Conservation (phyloP, 73 alveolate species). For the Uronychia setigera region DNA sequence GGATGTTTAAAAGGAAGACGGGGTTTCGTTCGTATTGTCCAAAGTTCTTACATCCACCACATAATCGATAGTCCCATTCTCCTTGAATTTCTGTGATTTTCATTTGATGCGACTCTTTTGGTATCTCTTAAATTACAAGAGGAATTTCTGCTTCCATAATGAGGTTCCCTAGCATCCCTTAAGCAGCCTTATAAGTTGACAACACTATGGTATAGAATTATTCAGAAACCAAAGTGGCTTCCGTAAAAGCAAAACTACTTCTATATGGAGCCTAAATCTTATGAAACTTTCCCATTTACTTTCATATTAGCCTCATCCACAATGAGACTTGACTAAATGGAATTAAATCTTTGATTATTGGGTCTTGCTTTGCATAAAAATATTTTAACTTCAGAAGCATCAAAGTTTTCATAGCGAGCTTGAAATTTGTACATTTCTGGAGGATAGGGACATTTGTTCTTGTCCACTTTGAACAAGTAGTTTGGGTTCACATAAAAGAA, state of each 20-base stretch:
- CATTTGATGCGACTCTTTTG: conserved; percentile 23
- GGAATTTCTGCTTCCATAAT: conserved; percentile 42
- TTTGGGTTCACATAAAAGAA: conserved; percentile 51
- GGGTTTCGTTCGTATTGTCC: conserved; percentile 47
- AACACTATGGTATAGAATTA: conserved; percentile 31
- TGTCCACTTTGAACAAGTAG: conserved; percentile 20
- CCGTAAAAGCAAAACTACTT: conserved; percentile 3
- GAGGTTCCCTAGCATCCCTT: conserved; percentile 27
- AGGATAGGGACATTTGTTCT: conserved; percentile 5
- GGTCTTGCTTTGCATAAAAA: conserved; percentile 12
- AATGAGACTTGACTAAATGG: background rate
- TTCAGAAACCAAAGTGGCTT: background rate
- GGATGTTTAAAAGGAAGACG: conserved; percentile 11
- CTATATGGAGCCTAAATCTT: conserved; percentile 3
- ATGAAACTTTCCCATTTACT: background rate
- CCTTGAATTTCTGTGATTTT: conserved; percentile 11
- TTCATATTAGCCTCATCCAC: background rate
- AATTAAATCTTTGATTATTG: background rate
- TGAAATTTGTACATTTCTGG: conserved; percentile 12
- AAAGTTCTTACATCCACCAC: conserved; percentile 57
- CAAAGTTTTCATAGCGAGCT: background rate
- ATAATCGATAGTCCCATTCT: conserved; percentile 13
- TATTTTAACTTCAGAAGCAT: conserved; percentile 13
- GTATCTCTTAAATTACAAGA: conserved; percentile 3
- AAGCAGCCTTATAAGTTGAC: conserved; percentile 30